Percentiles rank a stretch among this genome's conserved stretches.
Conservation (phyloP, 2,329 filamentous ascomycete genomes). For the Aureobasidium sp. region DNA sequence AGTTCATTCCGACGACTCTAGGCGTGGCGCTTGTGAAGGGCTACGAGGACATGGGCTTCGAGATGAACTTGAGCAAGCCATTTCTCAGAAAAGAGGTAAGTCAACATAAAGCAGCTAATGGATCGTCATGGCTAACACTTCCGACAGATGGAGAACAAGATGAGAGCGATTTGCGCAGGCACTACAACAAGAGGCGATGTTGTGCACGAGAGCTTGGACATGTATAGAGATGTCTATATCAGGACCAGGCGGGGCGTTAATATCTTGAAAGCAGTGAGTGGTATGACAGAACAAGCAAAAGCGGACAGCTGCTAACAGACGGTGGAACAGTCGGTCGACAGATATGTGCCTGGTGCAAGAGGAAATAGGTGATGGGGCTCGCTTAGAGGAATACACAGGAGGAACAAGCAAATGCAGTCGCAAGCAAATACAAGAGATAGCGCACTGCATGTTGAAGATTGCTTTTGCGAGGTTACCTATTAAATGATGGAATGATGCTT, state of each 20-base stretch:
- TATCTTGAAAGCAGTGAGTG: conserved; percentile 45
- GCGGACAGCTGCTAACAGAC: not conserved
- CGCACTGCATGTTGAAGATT: not conserved
- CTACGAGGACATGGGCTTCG: conserved; percentile 88
- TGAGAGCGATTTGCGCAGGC: conserved; percentile 94
- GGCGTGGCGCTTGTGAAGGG: conserved; percentile 88
- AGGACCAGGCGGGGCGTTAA: conserved; percentile 71
- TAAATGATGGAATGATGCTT: not conserved
- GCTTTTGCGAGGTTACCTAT: not conserved
- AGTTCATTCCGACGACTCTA: conserved; percentile 87
- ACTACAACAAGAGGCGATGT: conserved; percentile 65
- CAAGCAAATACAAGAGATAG: not conserved
- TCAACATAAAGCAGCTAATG: not conserved
- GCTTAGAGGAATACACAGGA: not conserved
- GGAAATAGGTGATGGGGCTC: not conserved
- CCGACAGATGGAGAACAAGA: conserved; percentile 74
- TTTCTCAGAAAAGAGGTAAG: conserved; percentile 79
- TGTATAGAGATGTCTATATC: conserved; percentile 80
- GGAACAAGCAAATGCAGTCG: not conserved
- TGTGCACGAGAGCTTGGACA: conserved; percentile 71
- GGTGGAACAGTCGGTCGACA: conserved; percentile 1
- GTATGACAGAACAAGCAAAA: not conserved
- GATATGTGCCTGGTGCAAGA: conserved; percentile 6
- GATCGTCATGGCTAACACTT: conserved; percentile 6
- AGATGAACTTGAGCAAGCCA: conserved; percentile 87